These are phyloP conservation scores for Boletellus sp. DNA, from an alignment of 768 basidiomycete genomes.

Conservation along the genomic window DNA sequence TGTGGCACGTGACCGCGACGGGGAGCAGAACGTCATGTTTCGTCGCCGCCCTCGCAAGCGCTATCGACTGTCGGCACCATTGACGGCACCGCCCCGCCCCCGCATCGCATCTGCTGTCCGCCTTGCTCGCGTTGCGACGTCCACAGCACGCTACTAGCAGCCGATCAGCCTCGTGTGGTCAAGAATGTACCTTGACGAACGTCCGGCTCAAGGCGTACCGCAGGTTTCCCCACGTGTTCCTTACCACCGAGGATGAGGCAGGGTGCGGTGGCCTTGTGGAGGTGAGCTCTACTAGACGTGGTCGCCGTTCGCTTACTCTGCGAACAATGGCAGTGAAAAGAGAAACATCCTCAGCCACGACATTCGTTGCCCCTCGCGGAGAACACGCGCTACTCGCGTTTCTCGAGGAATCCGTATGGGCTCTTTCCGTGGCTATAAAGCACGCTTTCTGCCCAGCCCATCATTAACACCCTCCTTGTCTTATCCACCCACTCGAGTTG, in stretches of 20 bases:
- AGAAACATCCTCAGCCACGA: conserved; percentile 9
- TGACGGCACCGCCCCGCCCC: neutral
- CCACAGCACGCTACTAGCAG: neutral
- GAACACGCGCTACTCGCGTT: conserved; percentile 32
- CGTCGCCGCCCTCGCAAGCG: no score
- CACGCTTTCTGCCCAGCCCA: conserved; percentile 4
- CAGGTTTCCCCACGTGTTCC: conserved; percentile 15
- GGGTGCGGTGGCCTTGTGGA: conserved; percentile 18
- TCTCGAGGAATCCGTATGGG: conserved; percentile 10
- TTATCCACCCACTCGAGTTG: conserved; percentile 28
- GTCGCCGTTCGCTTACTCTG: conserved; percentile 5
- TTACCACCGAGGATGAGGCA: conserved; percentile 8
- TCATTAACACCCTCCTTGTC: conserved; percentile 43
- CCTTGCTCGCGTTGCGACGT: neutral
- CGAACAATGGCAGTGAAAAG: conserved; percentile 13
- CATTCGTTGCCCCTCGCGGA: conserved; percentile 23
- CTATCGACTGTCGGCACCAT: no score
- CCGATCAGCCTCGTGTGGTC: conserved; percentile 12
- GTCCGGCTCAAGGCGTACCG: conserved; percentile 15
- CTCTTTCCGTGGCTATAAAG: conserved; percentile 25
- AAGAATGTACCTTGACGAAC: conserved; percentile 11
- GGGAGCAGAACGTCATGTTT: no score
- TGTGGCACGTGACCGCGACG: no score
- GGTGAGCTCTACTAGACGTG: conserved; percentile 9
- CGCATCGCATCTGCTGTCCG: conserved; percentile 4